Evolutionary conservation across 208 protist genomes (phyloP), one percentile per base, ranked within the genome.

Genomic region (Borovskyia barvae): DNA sequence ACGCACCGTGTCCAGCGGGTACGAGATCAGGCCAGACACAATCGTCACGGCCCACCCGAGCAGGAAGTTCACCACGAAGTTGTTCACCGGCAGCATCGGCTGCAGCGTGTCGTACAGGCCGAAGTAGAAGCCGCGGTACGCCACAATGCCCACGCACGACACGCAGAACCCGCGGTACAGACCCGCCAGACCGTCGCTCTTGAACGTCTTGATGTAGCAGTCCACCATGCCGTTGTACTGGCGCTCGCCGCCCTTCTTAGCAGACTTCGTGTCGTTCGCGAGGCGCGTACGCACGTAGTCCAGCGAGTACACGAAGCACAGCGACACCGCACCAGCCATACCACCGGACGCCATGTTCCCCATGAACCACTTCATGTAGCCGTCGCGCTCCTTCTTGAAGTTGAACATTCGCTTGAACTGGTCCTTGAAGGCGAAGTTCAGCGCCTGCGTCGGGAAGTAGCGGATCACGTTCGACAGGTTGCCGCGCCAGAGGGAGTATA

Each of bases 361-460:
- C 33, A 76, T 60, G 64, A 98, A 97, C 70, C 80, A 97, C 68
- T 92, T 88, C 17, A 71, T 29, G 57, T 82, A 77, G 57, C 87
- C 90, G 32, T 93, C 77, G 24, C 41, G 80, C 39, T 95, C 85
- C 71, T 80, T 73, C 63, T 92, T 85, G 70, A 70, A 89, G 63
- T 93, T 96, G 74, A 99, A 98, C 67, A 98, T 77, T 35, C 72
- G 69, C 78, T 98, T 98, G 83, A 97, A 93, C 50, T 75, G 69
- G 54, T 98, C 97, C 86, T 99, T 99, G 90, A 99, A 99, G 46
- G 96, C 93, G 62, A 99, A 98, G 95, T 99, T 99, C 46, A 99
- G 86, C 22, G 97, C 98, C 87, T 99, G 97, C 33, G 97, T 98
- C 49, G 98, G 97, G 88, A 98, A 98, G 90, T 99, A 99, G 54